A percentile compares a stretch with the other conserved stretches of the same genome.
These are phyloP conservation scores for Hypoxylon trugodes DNA, from an alignment of 495 filamentous ascomycete species.

Conservation along the genomic window DNA sequence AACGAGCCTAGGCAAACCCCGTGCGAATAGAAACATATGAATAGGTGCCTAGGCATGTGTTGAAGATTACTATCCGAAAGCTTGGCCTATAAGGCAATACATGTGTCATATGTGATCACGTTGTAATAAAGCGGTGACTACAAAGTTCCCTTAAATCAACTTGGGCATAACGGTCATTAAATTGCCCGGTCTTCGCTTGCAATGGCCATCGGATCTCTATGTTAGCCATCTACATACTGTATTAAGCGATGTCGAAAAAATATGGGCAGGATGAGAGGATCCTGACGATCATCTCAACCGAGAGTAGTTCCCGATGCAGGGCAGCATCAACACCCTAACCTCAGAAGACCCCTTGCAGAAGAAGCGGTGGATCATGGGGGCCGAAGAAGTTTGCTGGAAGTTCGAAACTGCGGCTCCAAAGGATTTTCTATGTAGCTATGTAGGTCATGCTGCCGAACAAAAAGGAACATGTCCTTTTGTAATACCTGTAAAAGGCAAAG, in stretches of 20 bases:
- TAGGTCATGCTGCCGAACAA: neutral
- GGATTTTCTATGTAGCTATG: slow-evolving; percentile 4
- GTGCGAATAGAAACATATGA: too few species aligned
- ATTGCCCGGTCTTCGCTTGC: slow-evolving; percentile 2
- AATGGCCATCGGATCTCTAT: slow-evolving; percentile 14
- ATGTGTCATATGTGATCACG: too few species aligned
- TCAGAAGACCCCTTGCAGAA: slow-evolving; percentile 35
- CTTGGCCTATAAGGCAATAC: neutral
- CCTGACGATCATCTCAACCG: slow-evolving; percentile 36
- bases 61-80: neutral
- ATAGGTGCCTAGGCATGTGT: too few species aligned
- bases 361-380: slow-evolving; percentile 33
- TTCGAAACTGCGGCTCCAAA: slow-evolving; percentile 6
- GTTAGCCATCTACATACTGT: too few species aligned
- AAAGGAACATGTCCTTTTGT: neutral
- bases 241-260: slow-evolving; percentile 21
- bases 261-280: slow-evolving; percentile 17
- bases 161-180: neutral
- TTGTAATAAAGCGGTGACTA: slow-evolving; percentile 1
- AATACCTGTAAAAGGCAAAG: neutral
- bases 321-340: slow-evolving; percentile 18
- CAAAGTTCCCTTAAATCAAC: too few species aligned
- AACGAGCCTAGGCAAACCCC: neutral
- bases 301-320: slow-evolving; percentile 35
- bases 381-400: slow-evolving; percentile 19